Evolutionary conservation across 192 early-diverging fungal species (phyloP).

Genomic region (Podila minutissima): DNA sequence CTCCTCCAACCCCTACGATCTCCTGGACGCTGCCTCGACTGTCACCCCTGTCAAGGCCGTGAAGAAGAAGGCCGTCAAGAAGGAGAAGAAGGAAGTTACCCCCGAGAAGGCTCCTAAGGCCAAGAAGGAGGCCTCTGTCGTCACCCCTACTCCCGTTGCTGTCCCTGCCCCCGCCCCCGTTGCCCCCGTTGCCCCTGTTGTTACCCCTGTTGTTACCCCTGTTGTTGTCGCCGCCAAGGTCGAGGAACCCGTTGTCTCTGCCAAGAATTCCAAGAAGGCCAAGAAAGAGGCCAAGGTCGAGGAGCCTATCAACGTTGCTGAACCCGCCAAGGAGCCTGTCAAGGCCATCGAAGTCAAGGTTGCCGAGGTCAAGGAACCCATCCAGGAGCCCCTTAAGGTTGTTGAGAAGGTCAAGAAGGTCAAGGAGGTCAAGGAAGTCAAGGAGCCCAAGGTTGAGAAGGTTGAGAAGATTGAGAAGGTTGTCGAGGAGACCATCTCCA

Average conservation of each 20-base stretch:
- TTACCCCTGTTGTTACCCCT: background rate
- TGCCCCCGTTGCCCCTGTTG: constrained; percentile 8
- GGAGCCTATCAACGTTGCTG: constrained; percentile 4
- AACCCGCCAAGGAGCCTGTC: constrained; percentile 17
- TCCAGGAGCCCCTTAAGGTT: constrained; percentile 8
- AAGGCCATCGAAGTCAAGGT: constrained; percentile 10
- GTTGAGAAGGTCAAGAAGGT: constrained; percentile 4
- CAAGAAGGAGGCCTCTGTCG: background rate
- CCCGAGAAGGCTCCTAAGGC: constrained; percentile 4
- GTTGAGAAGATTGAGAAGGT: constrained; percentile 9
- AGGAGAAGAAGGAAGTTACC: constrained; percentile 19
- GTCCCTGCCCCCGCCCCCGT: constrained; percentile 6
- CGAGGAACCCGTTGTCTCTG: constrained; percentile 22
- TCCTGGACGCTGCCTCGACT: constrained; percentile 19
- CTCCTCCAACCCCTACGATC: constrained; percentile 45
- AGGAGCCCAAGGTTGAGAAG: constrained; percentile 2
- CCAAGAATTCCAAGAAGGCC: constrained; percentile 33
- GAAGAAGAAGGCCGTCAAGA: constrained; percentile 36
- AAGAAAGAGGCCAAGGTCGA: constrained; percentile 6
- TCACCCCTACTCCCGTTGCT: background rate
- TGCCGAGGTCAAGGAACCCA: constrained; percentile 14
- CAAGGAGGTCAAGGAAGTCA: background rate
- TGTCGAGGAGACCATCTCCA: constrained; percentile 10
- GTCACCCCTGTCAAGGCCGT: constrained; percentile 14
- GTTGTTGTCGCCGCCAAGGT: background rate